Evolutionary conservation across 805 yeast genomes (phyloP).

Genomic region (Candida boleticola): DNA sequence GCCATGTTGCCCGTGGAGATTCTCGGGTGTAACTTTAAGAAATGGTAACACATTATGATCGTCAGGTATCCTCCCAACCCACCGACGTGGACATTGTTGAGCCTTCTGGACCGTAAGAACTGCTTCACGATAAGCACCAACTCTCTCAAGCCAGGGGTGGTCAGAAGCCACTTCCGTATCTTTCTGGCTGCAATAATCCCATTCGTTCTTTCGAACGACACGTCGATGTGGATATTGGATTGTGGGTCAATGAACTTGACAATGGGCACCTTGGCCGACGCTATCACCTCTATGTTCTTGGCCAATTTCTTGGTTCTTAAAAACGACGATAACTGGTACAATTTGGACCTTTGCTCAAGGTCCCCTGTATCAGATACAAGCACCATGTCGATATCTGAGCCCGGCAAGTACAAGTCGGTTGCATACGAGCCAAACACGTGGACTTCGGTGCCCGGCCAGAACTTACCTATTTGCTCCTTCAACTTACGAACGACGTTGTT

Average conservation of each 20-base stretch:
- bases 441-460: constrained; percentile 79
- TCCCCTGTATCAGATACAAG: constrained; percentile 61
- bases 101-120: constrained; percentile 70
- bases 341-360: constrained; percentile 58
- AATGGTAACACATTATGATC: constrained; percentile 81
- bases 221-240: constrained; percentile 75
- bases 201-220: constrained; percentile 82
- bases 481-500: constrained; percentile 62
- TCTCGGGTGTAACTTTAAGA: constrained; percentile 77
- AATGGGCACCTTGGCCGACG: constrained; percentile 91
- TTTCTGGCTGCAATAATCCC: constrained; percentile 81
- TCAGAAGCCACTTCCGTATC: constrained; percentile 70
- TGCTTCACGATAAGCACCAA: constrained; percentile 81
- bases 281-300: constrained; percentile 74
- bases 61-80: constrained; percentile 94
- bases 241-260: constrained; percentile 80
- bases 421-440: constrained; percentile 94
- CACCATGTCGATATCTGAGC: constrained; percentile 95
- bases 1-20: constrained; percentile 63
- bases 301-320: constrained; percentile 64
- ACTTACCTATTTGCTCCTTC: constrained; percentile 45
- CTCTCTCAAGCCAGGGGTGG: constrained; percentile 79
- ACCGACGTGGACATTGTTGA: constrained; percentile 88
- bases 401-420: constrained; percentile 88
- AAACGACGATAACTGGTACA: constrained; percentile 72